Evolutionary conservation across 192 early-diverging fungal species (phyloP).

Genomic region (Podila verticillata): DNA sequence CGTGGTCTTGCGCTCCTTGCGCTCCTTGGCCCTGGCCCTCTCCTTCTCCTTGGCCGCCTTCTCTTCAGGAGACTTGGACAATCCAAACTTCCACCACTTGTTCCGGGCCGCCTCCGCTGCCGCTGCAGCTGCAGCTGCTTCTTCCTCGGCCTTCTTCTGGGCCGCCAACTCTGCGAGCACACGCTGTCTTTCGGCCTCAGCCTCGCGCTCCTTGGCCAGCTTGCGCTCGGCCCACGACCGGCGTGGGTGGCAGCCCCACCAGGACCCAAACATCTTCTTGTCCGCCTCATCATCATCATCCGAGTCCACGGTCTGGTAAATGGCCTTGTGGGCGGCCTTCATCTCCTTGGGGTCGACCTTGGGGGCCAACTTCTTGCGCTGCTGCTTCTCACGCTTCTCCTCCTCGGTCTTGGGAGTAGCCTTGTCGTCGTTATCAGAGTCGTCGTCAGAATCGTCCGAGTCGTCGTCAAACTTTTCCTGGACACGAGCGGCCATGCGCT

Average conservation of each 20-base stretch:
- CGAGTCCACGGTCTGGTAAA: conserved; percentile 5
- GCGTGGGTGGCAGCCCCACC: conserved; percentile 51
- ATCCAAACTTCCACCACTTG: conserved; percentile 38
- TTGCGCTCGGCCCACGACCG: conserved; percentile 42
- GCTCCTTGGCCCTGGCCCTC: conserved; percentile 16
- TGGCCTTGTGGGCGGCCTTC: conserved; percentile 35
- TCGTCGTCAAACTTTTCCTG: conserved; percentile 46
- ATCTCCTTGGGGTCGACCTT: conserved; percentile 53
- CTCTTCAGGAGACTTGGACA: conserved; percentile 18
- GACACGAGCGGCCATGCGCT: conserved; percentile 37
- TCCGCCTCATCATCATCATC: conserved; percentile 25
- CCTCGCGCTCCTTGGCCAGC: conserved; percentile 41
- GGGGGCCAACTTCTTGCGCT: conserved; percentile 31
- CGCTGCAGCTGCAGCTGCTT: conserved; percentile 31
- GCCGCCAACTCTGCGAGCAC: conserved; percentile 32
- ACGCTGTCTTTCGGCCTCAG: conserved; percentile 28
- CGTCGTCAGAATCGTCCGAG: conserved; percentile 34
- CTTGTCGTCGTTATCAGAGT: conserved; percentile 4
- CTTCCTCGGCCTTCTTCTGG: conserved; percentile 26
- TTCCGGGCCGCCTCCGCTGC: conserved; percentile 29
- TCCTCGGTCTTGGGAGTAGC: conserved; percentile 23
- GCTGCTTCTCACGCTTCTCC: conserved; percentile 18
- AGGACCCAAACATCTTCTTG: conserved; percentile 44
- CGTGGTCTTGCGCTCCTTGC: conserved; percentile 34
- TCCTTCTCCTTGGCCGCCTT: conserved; percentile 23